phyloP scores from a whole-genome alignment of 805 yeast genomes.

The Torulaspora microellipsoides region DNA sequence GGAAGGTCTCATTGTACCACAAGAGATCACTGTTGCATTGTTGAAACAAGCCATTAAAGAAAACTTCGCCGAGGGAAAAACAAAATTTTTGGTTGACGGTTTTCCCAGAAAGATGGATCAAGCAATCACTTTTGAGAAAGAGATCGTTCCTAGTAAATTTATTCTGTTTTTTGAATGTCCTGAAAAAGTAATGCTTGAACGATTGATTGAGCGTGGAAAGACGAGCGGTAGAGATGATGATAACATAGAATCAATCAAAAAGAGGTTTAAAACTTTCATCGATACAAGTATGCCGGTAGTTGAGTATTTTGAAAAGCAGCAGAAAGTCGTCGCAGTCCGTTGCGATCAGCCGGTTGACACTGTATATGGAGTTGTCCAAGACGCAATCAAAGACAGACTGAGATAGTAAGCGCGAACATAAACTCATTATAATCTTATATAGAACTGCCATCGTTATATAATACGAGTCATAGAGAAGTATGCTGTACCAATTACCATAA shows the following conservation, averaged over 20 bases:
- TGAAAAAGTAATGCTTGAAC: slow-evolving; percentile 72
- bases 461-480: too few relatives aligned
- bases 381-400: slow-evolving; percentile 50
- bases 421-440: too few relatives aligned
- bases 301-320: slow-evolving; percentile 67
- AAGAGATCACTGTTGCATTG: slow-evolving; percentile 78
- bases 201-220: slow-evolving; percentile 87
- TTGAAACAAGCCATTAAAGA: slow-evolving; percentile 73
- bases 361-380: slow-evolving; percentile 66
- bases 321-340: slow-evolving; percentile 68
- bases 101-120: slow-evolving; percentile 99
- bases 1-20: slow-evolving; percentile 92
- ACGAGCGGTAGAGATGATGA: slow-evolving; percentile 94
- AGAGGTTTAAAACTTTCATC: slow-evolving; percentile 79
- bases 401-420: neutral
- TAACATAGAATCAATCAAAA: slow-evolving; percentile 82
- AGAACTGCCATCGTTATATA: too few relatives aligned
- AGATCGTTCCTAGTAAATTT: slow-evolving; percentile 64
- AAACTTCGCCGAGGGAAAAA: slow-evolving; percentile 45
- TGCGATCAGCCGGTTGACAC: slow-evolving; percentile 79
- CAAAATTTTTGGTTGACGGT: slow-evolving; percentile 82
- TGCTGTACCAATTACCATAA: too few relatives aligned
- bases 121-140: slow-evolving; percentile 85
- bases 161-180: slow-evolving; percentile 79
- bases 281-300: slow-evolving; percentile 95